A percentile compares a stretch with the other conserved stretches of the same genome.
These are phyloP conservation scores for Nepenthes gracilis DNA, from an alignment of 148 eudicot genomes.

Conservation along the genomic window DNA sequence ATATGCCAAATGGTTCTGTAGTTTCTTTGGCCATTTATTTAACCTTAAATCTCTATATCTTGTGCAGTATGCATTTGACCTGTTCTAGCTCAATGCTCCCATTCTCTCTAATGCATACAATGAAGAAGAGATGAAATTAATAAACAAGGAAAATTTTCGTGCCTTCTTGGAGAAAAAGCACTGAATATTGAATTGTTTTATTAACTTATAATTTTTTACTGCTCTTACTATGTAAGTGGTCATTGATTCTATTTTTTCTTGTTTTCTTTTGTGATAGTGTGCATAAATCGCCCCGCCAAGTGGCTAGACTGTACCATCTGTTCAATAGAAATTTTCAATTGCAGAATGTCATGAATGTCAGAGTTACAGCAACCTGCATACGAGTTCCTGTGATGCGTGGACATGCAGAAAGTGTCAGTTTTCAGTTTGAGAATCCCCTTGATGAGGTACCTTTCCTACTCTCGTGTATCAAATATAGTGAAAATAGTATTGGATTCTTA, in stretches of 20 bases:
- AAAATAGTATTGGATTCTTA: background rate
- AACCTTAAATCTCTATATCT: constrained; percentile 2
- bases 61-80: constrained; percentile 95
- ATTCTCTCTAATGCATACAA: constrained; percentile 82
- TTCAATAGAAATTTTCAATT: constrained; percentile 2
- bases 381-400: constrained; percentile 93
- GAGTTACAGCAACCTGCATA: constrained; percentile 83
- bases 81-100: constrained; percentile 98
- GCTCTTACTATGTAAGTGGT: background rate
- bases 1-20: background rate
- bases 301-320: background rate
- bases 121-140: constrained; percentile 97
- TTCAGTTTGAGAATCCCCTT: constrained; percentile 84
- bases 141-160: constrained; percentile 92
- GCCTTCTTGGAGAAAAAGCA: too few species aligned
- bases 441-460: constrained; percentile 59
- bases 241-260: background rate
- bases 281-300: background rate
- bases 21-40: background rate
- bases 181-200: background rate
- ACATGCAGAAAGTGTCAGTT: constrained; percentile 88
- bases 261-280: background rate
- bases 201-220: background rate
- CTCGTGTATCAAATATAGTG: background rate
- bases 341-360: constrained; percentile 59